Base-by-base conservation (phyloP, 371 early-diverging fungal genomes). In the Mucor ambiguus region DNA sequence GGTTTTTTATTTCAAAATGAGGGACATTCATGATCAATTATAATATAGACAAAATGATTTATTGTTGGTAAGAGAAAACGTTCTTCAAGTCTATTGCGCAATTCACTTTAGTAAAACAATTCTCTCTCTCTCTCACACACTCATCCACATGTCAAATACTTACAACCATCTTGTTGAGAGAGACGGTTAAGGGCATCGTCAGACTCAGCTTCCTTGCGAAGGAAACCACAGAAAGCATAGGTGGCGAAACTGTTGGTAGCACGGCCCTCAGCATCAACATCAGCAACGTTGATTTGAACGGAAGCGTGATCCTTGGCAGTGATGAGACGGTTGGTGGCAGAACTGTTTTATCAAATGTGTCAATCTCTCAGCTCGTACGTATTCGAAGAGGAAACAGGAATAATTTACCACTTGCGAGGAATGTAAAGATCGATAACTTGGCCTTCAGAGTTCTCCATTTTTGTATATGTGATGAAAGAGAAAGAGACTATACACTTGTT, bases 151-250 rank as follows among this genome's bases (percentile, higher is more conserved):
- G 18, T 44, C 20, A 52, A 26, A 49, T 58, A 78, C 83, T 75
- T 83, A 83, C 83, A 78, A 58, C 98, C 98, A 84, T 95, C 94
- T 74, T 89, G 76, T 79, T 95, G 92, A 72, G 96, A 92, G 67
- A 98, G 87, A 72, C 97, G 93, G 96, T 98, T 97, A 73, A 98
- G 74, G 72, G 96, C 92, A 85, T 98, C 98, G 76, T 98, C 98
- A 66, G 93, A 85, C 88, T 98, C 97, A 65, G 93, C 95, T 66
- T 87, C 83, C 75, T 90, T 77, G 76, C 99, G 94, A 70, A 98
- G 90, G 84, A 91, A 93, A 70, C 99, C 99, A 74, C 88, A 93
- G 77, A 98, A 85, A 66, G 96, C 97, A 78, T 93, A 96, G 83
- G 95, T 92, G 82, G 88, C 84, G 90, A 78, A 89, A 75, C 84